Evolutionary conservation across 2,329 filamentous ascomycete species (phyloP), one percentile per base, ranked within the genome.

Genomic region (Aureobasidium lini): DNA sequence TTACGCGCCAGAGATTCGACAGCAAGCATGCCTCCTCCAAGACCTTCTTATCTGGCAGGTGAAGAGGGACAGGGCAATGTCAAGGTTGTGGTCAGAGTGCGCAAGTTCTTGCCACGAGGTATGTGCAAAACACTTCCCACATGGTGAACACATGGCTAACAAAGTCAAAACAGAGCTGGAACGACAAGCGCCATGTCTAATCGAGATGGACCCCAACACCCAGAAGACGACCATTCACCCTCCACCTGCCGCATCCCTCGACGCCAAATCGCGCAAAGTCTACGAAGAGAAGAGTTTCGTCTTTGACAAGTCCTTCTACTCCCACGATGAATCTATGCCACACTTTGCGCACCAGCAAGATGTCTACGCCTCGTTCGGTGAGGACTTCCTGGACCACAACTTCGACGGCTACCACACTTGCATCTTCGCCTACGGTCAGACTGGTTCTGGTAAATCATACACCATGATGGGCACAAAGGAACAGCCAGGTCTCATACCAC

Each of bases 401-500:
- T 99, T 99, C 68, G 92, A 96, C 71, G 94, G 94, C 64, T 99
- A 99, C 77, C 93, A 99, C 75, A 99, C 94, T 0, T 99, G 94
- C 73, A 99, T 99, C 66, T 97, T 99, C 71, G 94, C 94, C 62
- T 97, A 99, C 69, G 94, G 94, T 10, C 94, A 99, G 78, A 99
- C 94, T 0, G 94, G 94, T 28, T 95, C 92, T 0, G 94, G 94
- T 54, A 99, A 99, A 78, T 95, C 90, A 71, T 99, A 97, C 76
- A 96, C 94, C 43, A 99, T 87, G 84, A 99, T 99, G 94, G 94
- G 94, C 44, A 86, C 81, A 1, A 78, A 86, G 6, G 88, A 94
- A 32, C 84, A 95, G 65, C 90, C 91, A 0, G 94, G 94, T 4
- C 80, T 99, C 59, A 99, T 99, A 64, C 94, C 94, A 7, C 84